These are phyloP conservation scores for Byssothecium circinans DNA, from an alignment of 2,329 filamentous ascomycete species.

Conservation along the genomic window DNA sequence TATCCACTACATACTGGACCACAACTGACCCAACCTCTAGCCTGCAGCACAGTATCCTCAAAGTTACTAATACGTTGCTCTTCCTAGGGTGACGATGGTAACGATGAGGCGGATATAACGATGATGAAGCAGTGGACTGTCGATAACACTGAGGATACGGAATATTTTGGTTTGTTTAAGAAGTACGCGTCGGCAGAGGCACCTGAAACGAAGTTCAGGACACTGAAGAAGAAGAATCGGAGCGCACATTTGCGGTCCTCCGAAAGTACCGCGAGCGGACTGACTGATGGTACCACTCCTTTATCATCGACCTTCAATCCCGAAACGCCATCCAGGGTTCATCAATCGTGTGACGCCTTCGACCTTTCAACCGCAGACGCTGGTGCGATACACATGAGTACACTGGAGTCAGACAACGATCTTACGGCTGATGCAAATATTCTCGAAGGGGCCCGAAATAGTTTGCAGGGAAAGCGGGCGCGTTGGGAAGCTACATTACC, in stretches of 20 bases:
- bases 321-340: too few species aligned
- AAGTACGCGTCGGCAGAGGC: conserved; percentile 12
- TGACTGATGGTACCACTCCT: too few species aligned
- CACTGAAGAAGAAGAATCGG: conserved; percentile 18
- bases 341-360: not conserved
- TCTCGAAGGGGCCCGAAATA: conserved; percentile 5
- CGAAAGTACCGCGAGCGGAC: conserved; percentile 7
- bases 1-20: conserved; percentile 26
- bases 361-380: not conserved
- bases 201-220: conserved; percentile 9
- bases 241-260: conserved; percentile 17
- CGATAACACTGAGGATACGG: conserved; percentile 10
- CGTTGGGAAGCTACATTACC: conserved; percentile 27
- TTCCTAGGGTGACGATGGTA: conserved; percentile 24
- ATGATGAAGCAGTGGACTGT: conserved; percentile 14
- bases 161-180: conserved; percentile 11
- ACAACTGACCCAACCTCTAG: conserved; percentile 40
- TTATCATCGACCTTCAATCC: too few species aligned
- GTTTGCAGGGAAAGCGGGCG: conserved; percentile 17
- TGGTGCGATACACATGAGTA: not conserved
- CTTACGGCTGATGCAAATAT: conserved; percentile 8
- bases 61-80: conserved; percentile 48
- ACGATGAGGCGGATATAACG: conserved; percentile 11
- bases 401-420: conserved; percentile 10
- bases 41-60: conserved; percentile 55